Conservation (phyloP, 2,329 filamentous ascomycete genomes). For the Fusarium equiseti region DNA sequence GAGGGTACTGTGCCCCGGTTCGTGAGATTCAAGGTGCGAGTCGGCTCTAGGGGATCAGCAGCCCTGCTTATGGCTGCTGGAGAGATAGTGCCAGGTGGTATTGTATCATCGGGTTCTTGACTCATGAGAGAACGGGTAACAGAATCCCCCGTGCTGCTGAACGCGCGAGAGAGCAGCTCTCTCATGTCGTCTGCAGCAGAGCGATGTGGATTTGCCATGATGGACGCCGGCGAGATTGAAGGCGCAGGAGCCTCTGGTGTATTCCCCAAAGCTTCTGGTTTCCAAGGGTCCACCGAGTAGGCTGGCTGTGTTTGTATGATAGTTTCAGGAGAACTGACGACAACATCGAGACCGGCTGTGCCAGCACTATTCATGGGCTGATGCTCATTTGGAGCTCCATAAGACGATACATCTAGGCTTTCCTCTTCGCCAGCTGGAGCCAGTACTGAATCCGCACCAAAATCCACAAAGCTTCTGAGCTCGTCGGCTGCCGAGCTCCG, state of each 20-base stretch:
- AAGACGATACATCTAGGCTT: slow-evolving; percentile 7
- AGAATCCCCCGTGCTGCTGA: slow-evolving; percentile 32
- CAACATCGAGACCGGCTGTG: slow-evolving; percentile 15
- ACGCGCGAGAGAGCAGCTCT: slow-evolving; percentile 38
- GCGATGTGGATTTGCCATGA: slow-evolving; percentile 39
- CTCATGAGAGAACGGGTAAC: slow-evolving; percentile 39
- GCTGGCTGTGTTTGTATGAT: slow-evolving; percentile 34
- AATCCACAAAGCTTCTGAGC: slow-evolving; percentile 42
- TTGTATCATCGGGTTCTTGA: slow-evolving; percentile 29
- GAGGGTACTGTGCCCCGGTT: slow-evolving; percentile 36
- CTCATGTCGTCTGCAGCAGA: slow-evolving; percentile 42
- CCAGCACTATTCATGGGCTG: neutral
- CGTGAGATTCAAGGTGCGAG: slow-evolving; percentile 39
- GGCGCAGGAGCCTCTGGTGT: slow-evolving; percentile 37
- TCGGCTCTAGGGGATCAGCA: slow-evolving; percentile 40
- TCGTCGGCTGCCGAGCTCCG: slow-evolving; percentile 42
- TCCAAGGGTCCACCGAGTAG: slow-evolving; percentile 44
- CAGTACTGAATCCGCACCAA: slow-evolving; percentile 33
- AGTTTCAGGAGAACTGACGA: slow-evolving; percentile 32
- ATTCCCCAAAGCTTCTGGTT: slow-evolving; percentile 40
- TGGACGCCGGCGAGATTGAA: slow-evolving; percentile 47
- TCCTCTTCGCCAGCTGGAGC: slow-evolving; percentile 28
- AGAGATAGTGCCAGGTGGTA: slow-evolving; percentile 53
- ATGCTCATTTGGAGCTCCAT: slow-evolving; percentile 9
- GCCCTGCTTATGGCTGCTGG: slow-evolving; percentile 54